Conservation (phyloP, 139 green algal species). For the Spirogloea muscicola region DNA sequence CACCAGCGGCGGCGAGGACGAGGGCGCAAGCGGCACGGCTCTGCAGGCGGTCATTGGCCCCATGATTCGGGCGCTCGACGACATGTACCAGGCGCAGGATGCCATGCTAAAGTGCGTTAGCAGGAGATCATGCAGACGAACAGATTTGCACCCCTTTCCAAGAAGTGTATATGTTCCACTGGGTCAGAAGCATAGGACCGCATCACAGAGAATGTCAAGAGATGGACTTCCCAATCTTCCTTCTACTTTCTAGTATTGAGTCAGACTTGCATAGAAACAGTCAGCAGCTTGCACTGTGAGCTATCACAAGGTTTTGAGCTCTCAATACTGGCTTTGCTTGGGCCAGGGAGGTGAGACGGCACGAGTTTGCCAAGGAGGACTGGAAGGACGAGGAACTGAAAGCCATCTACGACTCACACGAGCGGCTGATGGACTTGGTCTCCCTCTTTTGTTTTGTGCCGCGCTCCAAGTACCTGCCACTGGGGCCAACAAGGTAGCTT, state of each 20-base stretch:
- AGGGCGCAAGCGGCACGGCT: conserved; percentile 23
- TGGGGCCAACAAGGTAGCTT: conserved; percentile 25
- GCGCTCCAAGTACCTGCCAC: conserved; percentile 39
- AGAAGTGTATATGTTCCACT: too few species aligned
- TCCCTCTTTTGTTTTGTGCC: conserved; percentile 41
- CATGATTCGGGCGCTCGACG: conserved; percentile 33
- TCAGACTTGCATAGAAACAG: too few species aligned
- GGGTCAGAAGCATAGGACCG: too few species aligned
- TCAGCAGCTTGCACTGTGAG: too few species aligned
- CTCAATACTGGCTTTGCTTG: too few species aligned
- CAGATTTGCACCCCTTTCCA: too few species aligned
- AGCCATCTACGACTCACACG: conserved; percentile 26
- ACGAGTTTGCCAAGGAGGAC: conserved; percentile 29
- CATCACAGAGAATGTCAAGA: too few species aligned
- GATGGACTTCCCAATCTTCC: too few species aligned
- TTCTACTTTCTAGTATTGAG: too few species aligned
- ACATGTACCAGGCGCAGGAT: conserved; percentile 44
- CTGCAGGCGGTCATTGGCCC: conserved; percentile 19
- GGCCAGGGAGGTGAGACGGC: conserved; percentile 32
- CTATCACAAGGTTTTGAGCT: too few species aligned
- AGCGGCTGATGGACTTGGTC: conserved; percentile 34
- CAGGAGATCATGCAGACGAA: too few species aligned
- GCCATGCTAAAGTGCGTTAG: conserved; percentile 26
- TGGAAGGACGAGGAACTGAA: conserved; percentile 35
- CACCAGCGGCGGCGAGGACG: conserved; percentile 31